These are phyloP conservation scores for Smallanthus sonchifolius DNA, from an alignment of 129 eudicot species.

Conservation along the genomic window DNA sequence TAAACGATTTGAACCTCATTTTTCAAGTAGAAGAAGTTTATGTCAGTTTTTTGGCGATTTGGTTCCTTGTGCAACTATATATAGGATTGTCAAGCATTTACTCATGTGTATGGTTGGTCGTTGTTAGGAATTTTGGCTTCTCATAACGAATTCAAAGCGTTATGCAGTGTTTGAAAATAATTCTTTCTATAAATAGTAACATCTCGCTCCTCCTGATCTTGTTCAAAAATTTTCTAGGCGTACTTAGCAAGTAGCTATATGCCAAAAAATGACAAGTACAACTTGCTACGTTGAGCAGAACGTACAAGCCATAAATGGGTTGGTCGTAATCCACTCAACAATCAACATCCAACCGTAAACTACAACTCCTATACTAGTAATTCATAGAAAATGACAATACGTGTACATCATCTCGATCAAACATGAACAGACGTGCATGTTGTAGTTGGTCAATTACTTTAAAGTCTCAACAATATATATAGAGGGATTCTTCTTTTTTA, in stretches of 20 bases:
- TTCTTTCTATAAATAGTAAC: slow-evolving; percentile 6
- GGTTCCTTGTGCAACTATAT: neutral
- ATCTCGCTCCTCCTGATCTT: neutral
- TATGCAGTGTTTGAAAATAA: slow-evolving; percentile 7
- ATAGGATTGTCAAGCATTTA: neutral
- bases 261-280: no score
- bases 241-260: neutral
- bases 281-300: no score
- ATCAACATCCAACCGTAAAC: no score
- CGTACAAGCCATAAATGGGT: no score
- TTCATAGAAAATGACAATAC: no score
- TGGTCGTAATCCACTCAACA: no score
- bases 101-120: neutral
- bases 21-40: neutral
- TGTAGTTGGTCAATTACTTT: no score
- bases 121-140: slow-evolving; percentile 19
- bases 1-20: neutral
- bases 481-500: no score
- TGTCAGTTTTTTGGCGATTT: neutral
- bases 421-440: no score
- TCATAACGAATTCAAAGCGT: slow-evolving; percentile 15
- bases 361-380: no score
- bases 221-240: neutral
- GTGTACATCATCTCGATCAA: no score
- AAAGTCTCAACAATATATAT: no score